phyloP scores from a whole-genome alignment of 2,329 filamentous ascomycete genomes.

The Fusarium proliferatum region DNA sequence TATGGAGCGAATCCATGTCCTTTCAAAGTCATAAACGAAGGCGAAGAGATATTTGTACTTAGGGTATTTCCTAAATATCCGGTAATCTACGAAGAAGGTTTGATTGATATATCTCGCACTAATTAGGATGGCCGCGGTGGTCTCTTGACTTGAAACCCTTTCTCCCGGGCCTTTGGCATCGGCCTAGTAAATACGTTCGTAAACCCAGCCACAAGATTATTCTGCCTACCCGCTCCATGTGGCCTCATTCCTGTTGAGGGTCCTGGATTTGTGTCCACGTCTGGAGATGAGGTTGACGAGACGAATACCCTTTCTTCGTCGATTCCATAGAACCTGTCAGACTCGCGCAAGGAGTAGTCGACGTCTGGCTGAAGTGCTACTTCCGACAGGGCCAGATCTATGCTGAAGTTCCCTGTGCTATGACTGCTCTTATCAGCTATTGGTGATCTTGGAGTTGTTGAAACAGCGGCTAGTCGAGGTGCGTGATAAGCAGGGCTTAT shows the following conservation, averaged over 20 bases:
- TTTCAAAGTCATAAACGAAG: neutral
- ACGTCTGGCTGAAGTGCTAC: neutral
- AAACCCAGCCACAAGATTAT: neutral
- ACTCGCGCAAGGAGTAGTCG: neutral
- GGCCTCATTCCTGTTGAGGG: fast-evolving
- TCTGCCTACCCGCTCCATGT: fast-evolving
- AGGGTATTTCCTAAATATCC: fast-evolving
- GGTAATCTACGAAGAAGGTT: neutral
- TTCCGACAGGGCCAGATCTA: neutral
- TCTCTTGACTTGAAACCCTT: neutral
- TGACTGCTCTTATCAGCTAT: fast-evolving
- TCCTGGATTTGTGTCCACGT: fast-evolving
- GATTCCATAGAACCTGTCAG: neutral
- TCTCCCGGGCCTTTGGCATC: neutral
- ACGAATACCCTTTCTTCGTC: neutral
- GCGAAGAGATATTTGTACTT: neutral
- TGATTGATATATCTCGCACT: neutral
- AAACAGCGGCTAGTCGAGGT: fast-evolving
- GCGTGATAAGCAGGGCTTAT: neutral
- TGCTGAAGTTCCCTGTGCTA: neutral
- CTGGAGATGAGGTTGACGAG: neutral
- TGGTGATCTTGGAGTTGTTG: fast-evolving
- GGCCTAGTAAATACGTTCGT: neutral
- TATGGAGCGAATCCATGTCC: neutral
- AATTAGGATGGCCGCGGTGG: neutral